A percentile compares a stretch with the other conserved stretches of the same genome.
These are phyloP conservation scores for Gracilaria caudata DNA, from an alignment of 23 red algal species.

Conservation along the genomic window DNA sequence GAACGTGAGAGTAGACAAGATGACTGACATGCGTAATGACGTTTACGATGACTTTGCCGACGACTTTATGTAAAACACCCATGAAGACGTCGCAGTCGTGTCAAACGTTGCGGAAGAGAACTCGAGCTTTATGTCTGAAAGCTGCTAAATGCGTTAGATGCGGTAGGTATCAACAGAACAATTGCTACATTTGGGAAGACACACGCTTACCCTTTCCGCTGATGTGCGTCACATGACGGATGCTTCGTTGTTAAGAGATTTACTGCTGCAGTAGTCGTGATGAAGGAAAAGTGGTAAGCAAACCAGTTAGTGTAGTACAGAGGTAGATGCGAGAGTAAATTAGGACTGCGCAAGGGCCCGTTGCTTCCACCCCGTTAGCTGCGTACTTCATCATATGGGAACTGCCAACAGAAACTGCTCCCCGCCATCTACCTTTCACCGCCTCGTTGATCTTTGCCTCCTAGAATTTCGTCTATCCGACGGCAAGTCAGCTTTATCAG, in stretches of 20 bases:
- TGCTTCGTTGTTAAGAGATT: not conserved
- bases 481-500: not conserved
- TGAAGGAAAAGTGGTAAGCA: not conserved
- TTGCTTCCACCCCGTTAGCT: constrained; percentile 10
- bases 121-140: not conserved
- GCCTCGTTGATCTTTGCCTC: not conserved
- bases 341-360: not conserved
- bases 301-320: not conserved
- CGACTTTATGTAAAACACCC: constrained; percentile 68
- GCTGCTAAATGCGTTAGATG: not conserved
- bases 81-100: not conserved
- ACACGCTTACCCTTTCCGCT: not conserved
- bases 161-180: too few species aligned
- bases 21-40: constrained; percentile 51
- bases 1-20: constrained; percentile 50
- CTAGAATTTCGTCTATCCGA: constrained; percentile 25
- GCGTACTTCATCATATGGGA: not conserved
- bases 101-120: not conserved
- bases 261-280: not conserved
- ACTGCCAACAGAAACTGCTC: not conserved
- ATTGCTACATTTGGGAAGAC: not conserved
- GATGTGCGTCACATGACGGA: too few species aligned
- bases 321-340: not conserved
- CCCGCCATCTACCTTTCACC: not conserved
- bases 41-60: constrained; percentile 56